Evolutionary conservation across 1,139 yeast genomes (phyloP), one percentile per base, ranked within the genome.

Genomic region (Saccharomyces hybrid): DNA sequence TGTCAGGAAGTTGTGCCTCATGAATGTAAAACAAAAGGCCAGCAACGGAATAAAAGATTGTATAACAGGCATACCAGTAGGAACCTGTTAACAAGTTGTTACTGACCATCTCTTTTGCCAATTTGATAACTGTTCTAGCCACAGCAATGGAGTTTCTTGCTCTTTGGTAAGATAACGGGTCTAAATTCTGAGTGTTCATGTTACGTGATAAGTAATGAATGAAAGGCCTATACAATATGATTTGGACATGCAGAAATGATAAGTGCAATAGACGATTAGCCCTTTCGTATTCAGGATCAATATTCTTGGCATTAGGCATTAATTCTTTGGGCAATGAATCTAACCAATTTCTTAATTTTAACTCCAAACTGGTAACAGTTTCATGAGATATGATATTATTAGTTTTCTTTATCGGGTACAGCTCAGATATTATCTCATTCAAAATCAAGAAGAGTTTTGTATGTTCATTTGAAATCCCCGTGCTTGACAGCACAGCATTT

Each of bases 31-130:
- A 90, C 9, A 88, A 83, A 63, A 90, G 75, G 63, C 96, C 88
- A 0, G 97, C 96, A 54, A 90, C 90, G 2, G 96, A 84, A 68
- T 88, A 90, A 68, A 90, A 90, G 13, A 90, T 86, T 0, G 97
- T 88, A 69, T 90, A 90, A 70, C 87, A 86, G 14, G 95, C 85
- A 67, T 89, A 90, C 97, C 97, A 89, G 69, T 90, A 90, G 2
- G 96, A 88, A 1, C 97, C 97, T 58, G 87, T 82, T 54, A 90
- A 75, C 65, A 88, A 77, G 57, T 86, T 79, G 58, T 83, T 83
- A 59, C 82, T 81, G 58, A 87, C 82, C 88, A 90, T 82, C 61
- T 87, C 93, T 66, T 87, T 84, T 0, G 96, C 93, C 57, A 89
- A 70, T 62, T 86, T 85, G 14, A 90, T 91, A 31, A 87, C 96